Evolutionary conservation across 2,329 filamentous ascomycete species (phyloP).

Genomic region (Ophiostoma ulmi): DNA sequence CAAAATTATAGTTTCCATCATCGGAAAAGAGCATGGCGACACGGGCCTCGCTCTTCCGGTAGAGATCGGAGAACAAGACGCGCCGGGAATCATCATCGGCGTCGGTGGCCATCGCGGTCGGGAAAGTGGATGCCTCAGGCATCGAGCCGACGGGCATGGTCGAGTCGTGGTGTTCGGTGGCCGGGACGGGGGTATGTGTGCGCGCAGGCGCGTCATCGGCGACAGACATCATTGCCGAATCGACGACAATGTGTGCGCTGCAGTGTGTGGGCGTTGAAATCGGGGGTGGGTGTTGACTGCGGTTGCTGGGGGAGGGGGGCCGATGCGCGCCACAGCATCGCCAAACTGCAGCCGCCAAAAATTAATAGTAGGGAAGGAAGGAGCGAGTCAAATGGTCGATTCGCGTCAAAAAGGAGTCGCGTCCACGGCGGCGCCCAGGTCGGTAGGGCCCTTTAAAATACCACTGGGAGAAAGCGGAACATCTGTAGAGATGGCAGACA

Average conservation of each 20-base stretch:
- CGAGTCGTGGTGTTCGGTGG: conserved; percentile 39
- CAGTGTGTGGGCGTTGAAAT: background rate
- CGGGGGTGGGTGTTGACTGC: conserved; percentile 4
- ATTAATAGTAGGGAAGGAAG: conserved; percentile 20
- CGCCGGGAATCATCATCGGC: conserved; percentile 66
- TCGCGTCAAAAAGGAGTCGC: conserved; percentile 42
- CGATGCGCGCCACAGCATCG: conserved; percentile 16
- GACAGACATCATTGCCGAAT: conserved; percentile 48
- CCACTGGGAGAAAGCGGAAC: conserved; percentile 47
- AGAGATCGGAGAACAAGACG: conserved; percentile 70
- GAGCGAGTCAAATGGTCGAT: conserved; percentile 26
- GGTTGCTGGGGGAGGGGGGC: conserved; percentile 8
- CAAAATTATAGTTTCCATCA: conserved; percentile 49
- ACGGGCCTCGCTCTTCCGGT: conserved; percentile 69
- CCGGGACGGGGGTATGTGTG: conserved; percentile 44
- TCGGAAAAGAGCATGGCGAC: conserved; percentile 69
- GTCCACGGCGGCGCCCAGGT: conserved; percentile 45
- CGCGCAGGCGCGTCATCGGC: conserved; percentile 55
- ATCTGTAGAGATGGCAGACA: conserved; percentile 48
- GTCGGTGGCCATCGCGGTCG: conserved; percentile 35
- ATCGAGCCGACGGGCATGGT: conserved; percentile 38
- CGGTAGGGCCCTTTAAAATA: conserved; percentile 44
- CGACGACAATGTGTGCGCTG: conserved; percentile 28
- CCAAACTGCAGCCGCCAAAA: conserved; percentile 24
- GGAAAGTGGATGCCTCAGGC: conserved; percentile 52